A percentile compares a stretch with the other conserved stretches of the same genome.
These are phyloP conservation scores for Colletotrichum sp. DNA, from an alignment of 2,329 filamentous ascomycete genomes.

Conservation along the genomic window DNA sequence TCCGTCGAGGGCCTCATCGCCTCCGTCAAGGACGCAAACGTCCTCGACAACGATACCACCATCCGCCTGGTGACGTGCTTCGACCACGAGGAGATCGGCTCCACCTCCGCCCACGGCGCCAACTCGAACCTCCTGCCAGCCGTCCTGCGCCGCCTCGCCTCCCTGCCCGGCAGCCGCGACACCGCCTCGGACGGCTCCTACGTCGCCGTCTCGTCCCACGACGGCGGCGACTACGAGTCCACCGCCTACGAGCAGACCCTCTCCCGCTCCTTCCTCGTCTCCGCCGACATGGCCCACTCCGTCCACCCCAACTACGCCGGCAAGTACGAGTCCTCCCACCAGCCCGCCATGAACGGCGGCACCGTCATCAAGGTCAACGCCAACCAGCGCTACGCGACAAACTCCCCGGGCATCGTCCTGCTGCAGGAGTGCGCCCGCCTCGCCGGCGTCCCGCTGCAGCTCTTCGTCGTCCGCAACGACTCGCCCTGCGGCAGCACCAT, in stretches of 20 bases:
- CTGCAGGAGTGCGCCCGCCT: slow-evolving; percentile 83
- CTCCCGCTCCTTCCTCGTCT: slow-evolving; percentile 89
- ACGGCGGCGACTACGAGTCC: slow-evolving; percentile 62
- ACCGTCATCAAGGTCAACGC: slow-evolving; percentile 98
- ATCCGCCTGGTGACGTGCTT: slow-evolving; percentile 96
- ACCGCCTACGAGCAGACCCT: slow-evolving; percentile 95
- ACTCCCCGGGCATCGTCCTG: slow-evolving; percentile 92
- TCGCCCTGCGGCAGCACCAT: slow-evolving; percentile 95
- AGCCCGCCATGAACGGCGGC: slow-evolving; percentile 94
- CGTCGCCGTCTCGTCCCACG: slow-evolving; percentile 44
- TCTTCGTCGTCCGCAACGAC: slow-evolving; percentile 97
- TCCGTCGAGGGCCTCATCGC: slow-evolving; percentile 83
- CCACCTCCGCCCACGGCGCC: slow-evolving; percentile 88
- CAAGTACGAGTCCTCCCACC: slow-evolving; percentile 92
- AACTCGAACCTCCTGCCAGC: slow-evolving; percentile 90
- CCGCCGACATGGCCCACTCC: slow-evolving; percentile 96
- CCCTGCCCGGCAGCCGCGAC: slow-evolving; percentile 68
- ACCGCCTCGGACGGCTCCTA: slow-evolving; percentile 67
- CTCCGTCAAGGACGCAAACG: slow-evolving; percentile 68
- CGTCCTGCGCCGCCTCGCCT: slow-evolving; percentile 84
- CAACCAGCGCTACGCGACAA: slow-evolving; percentile 95
- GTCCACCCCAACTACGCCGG: slow-evolving; percentile 92
- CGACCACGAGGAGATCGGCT: slow-evolving; percentile 97
- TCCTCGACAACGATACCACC: slow-evolving; percentile 76
- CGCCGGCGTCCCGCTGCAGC: slow-evolving; percentile 83